phyloP scores from a whole-genome alignment of 169 alveolate genomes.

The Cryptosporidium ryanae region DNA sequence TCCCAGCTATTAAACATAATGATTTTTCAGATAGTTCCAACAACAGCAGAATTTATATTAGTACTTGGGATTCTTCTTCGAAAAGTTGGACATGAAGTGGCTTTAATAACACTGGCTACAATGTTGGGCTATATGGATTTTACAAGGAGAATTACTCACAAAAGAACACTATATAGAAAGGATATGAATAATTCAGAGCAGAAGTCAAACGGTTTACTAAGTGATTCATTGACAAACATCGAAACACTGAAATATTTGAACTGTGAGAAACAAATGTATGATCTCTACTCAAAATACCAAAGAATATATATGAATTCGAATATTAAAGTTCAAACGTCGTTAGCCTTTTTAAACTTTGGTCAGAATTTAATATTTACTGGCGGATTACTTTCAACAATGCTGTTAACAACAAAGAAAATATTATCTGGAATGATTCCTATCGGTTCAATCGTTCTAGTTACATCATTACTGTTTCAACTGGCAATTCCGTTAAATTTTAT shows the following conservation, averaged over 20 bases:
- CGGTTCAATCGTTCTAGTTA: constrained; percentile 79
- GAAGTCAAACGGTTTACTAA: constrained; percentile 83
- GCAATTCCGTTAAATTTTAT: constrained; percentile 80
- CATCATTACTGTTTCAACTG: constrained; percentile 79
- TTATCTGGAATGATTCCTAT: constrained; percentile 78
- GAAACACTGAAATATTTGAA: constrained; percentile 78
- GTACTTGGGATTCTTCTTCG: constrained; percentile 83
- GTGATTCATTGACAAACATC: constrained; percentile 85
- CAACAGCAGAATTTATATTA: constrained; percentile 84
- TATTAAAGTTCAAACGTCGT: constrained; percentile 77
- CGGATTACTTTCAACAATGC: constrained; percentile 76
- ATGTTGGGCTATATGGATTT: constrained; percentile 83
- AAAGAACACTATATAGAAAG: constrained; percentile 83
- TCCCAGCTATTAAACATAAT: constrained; percentile 77
- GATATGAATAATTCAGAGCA: constrained; percentile 86
- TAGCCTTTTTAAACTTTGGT: constrained; percentile 81
- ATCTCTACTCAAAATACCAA: constrained; percentile 42
- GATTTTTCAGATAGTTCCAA: constrained; percentile 83
- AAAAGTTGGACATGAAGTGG: constrained; percentile 85
- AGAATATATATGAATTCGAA: constrained; percentile 56
- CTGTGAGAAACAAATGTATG: constrained; percentile 15
- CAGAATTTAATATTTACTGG: constrained; percentile 79
- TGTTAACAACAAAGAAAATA: constrained; percentile 76
- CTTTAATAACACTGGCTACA: constrained; percentile 83
- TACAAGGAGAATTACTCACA: constrained; percentile 84